phyloP scores from a whole-genome alignment of 176 grass and related monocot genomes.

The Avena sativa region DNA sequence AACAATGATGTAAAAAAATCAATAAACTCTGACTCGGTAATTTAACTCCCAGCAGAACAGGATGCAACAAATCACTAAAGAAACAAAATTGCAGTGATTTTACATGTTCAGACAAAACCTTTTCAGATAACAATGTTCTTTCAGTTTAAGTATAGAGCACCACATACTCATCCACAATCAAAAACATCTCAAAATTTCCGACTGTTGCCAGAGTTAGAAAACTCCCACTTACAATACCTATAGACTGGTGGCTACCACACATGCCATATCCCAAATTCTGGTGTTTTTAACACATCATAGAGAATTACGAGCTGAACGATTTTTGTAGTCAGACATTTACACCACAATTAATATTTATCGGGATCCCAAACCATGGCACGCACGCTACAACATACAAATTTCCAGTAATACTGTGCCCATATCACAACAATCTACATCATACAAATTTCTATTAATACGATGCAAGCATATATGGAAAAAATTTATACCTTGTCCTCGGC shows the following conservation, averaged over 20 bases:
- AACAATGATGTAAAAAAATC: not conserved
- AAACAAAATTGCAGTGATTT: not conserved
- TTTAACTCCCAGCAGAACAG: not conserved
- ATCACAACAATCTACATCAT: not conserved
- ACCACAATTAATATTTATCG: not conserved
- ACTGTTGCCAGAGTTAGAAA: not conserved
- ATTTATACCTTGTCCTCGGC: conserved; percentile 75
- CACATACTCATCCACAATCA: not conserved
- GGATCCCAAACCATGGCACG: not conserved
- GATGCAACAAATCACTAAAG: not conserved
- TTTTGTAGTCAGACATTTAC: not conserved
- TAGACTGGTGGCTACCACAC: too few relatives aligned
- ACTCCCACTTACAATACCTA: not conserved
- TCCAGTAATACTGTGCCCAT: not conserved
- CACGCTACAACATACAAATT: not conserved
- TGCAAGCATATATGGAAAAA: not conserved
- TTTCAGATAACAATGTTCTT: not conserved
- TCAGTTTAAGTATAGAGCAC: not conserved
- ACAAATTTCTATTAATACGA: not conserved
- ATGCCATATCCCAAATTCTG: too few relatives aligned
- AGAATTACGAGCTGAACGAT: not conserved
- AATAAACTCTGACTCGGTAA: not conserved
- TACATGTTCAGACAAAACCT: not conserved
- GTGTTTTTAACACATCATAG: not conserved
- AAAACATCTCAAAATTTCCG: not conserved